Percentiles rank a stretch among this genome's conserved stretches.
phyloP scores from a whole-genome alignment of 192 early-diverging fungal species.

The Gaertneriomyces sp. region DNA sequence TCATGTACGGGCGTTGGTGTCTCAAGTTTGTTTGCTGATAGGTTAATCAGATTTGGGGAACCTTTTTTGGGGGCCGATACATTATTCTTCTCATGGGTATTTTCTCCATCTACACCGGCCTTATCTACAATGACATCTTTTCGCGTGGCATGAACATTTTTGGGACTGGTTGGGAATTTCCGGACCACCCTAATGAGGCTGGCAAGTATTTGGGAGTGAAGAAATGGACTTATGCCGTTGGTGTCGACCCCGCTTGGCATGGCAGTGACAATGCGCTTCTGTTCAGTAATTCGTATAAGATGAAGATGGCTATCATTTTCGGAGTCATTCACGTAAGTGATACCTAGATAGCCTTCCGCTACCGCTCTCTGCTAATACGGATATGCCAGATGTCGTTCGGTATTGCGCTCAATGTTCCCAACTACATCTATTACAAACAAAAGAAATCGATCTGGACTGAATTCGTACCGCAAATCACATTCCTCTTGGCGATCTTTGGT shows the following conservation, averaged over 20 bases:
- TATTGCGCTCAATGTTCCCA: slow-evolving; percentile 82
- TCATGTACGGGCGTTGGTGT: background rate
- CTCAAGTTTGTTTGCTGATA: slow-evolving; percentile 5
- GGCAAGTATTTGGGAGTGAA: slow-evolving; percentile 59
- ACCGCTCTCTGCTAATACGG: background rate
- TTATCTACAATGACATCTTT: slow-evolving; percentile 98
- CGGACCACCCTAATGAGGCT: slow-evolving; percentile 48
- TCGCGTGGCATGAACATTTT: slow-evolving; percentile 74
- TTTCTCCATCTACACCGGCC: slow-evolving; percentile 95
- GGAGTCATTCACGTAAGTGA: slow-evolving; percentile 81
- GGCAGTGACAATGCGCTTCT: slow-evolving; percentile 88
- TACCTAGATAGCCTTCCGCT: background rate
- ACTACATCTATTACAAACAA: slow-evolving; percentile 86
- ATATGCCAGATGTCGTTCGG: slow-evolving; percentile 81
- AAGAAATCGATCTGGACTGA: slow-evolving; percentile 76
- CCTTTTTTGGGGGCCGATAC: slow-evolving; percentile 94
- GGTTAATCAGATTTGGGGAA: slow-evolving; percentile 65
- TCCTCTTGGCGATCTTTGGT: slow-evolving; percentile 91
- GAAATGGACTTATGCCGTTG: slow-evolving; percentile 71
- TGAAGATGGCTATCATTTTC: slow-evolving; percentile 97
- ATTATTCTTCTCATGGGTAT: slow-evolving; percentile 96
- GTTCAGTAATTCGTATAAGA: slow-evolving; percentile 99
- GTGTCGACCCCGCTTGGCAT: slow-evolving; percentile 93
- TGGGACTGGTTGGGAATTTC: slow-evolving; percentile 73
- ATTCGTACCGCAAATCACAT: slow-evolving; percentile 92